Evolutionary conservation across 371 early-diverging fungal genomes (phyloP).

Genomic region (Mortierella sp.): DNA sequence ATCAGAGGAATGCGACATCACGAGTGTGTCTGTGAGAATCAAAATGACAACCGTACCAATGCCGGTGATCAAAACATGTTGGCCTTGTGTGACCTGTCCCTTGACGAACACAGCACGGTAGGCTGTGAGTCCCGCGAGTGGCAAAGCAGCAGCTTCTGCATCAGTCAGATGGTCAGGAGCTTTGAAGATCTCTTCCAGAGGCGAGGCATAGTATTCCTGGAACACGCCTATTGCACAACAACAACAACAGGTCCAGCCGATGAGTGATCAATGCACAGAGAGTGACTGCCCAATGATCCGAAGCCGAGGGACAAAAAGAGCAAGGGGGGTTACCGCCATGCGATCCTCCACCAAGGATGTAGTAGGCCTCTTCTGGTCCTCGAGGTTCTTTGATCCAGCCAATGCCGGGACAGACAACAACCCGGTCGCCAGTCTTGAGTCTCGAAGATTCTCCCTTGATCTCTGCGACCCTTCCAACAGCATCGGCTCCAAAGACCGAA

Average conservation of each 20-base stretch:
- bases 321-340: constrained; percentile 41
- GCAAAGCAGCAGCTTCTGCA: constrained; percentile 76
- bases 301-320: background rate
- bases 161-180: constrained; percentile 69
- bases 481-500: constrained; percentile 71
- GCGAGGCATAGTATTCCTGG: constrained; percentile 65
- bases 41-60: constrained; percentile 56
- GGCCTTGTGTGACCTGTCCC: constrained; percentile 63
- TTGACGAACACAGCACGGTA: constrained; percentile 70
- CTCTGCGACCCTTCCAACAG: constrained; percentile 62
- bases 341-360: constrained; percentile 67
- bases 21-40: background rate
- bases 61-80: constrained; percentile 77
- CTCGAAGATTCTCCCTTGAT: constrained; percentile 16
- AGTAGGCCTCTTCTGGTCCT: constrained; percentile 67
- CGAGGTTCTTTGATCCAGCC: constrained; percentile 70
- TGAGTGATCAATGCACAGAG: background rate
- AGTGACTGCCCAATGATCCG: background rate
- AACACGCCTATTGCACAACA: constrained; percentile 60
- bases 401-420: constrained; percentile 65
- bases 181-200: constrained; percentile 58
- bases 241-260: background rate
- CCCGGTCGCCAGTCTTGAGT: constrained; percentile 55
- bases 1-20: background rate
- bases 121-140: constrained; percentile 78